Percentiles rank a stretch among this genome's conserved stretches.
Conservation (phyloP, 345 rosid species). For the Salix caprea region DNA sequence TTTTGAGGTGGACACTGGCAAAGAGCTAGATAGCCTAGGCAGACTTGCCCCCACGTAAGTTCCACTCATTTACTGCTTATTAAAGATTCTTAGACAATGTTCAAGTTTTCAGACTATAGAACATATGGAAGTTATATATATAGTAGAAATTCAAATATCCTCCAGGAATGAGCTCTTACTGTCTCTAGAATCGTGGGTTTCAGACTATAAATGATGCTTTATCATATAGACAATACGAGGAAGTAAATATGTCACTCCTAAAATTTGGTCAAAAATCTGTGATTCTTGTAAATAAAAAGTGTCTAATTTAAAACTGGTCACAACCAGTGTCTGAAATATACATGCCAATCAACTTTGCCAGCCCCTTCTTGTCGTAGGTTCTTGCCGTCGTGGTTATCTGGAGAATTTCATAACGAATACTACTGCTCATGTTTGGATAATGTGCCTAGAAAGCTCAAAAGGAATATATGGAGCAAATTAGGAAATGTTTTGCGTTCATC, state of each 20-base stretch:
- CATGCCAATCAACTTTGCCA: not conserved
- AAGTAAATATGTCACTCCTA: not conserved
- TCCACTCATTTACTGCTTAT: not conserved
- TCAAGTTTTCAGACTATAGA: not conserved
- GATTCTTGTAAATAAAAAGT: not conserved
- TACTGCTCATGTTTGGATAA: not conserved
- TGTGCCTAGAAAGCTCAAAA: not conserved
- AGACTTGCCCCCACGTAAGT: slow-evolving; percentile 33
- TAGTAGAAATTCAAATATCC: not conserved
- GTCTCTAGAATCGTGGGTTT: not conserved
- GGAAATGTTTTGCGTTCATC: not conserved
- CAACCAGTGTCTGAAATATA: not conserved
- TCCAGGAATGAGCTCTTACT: too few relatives aligned
- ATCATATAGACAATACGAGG: not conserved
- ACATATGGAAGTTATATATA: not conserved
- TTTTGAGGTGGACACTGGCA: slow-evolving; percentile 6
- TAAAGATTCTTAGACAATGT: not conserved
- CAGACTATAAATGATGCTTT: not conserved
- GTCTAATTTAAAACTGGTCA: not conserved
- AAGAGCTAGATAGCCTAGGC: slow-evolving; percentile 19
- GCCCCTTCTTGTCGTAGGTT: not conserved
- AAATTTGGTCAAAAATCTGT: not conserved
- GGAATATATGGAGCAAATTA: not conserved
- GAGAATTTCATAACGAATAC: not conserved
- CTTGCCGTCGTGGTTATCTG: not conserved